These are phyloP conservation scores for Aspergillus hancockii DNA, from an alignment of 495 filamentous ascomycete genomes.

Conservation along the genomic window DNA sequence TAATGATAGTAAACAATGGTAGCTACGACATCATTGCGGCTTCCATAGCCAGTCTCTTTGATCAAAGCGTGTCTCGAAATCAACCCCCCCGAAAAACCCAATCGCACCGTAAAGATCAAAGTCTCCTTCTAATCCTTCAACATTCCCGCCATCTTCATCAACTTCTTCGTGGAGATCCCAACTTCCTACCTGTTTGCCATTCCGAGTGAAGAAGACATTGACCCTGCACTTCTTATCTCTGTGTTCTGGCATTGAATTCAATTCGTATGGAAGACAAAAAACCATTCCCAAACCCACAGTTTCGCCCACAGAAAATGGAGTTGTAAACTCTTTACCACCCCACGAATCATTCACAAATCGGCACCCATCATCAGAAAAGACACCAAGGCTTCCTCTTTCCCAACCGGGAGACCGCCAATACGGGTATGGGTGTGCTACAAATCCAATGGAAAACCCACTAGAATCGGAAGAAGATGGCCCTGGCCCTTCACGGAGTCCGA, in stretches of 20 bases:
- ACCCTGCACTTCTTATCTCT: slow-evolving; percentile 39
- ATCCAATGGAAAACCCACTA: slow-evolving; percentile 74
- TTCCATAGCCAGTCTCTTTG: slow-evolving; percentile 47
- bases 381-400: slow-evolving; percentile 81
- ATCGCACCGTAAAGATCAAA: slow-evolving; percentile 80
- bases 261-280: slow-evolving; percentile 44
- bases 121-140: slow-evolving; percentile 75
- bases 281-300: slow-evolving; percentile 71
- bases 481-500: slow-evolving; percentile 39
- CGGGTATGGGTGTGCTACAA: slow-evolving; percentile 79
- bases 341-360: slow-evolving; percentile 83
- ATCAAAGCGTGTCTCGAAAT: slow-evolving; percentile 71
- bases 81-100: slow-evolving; percentile 71
- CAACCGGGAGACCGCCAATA: slow-evolving; percentile 87
- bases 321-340: slow-evolving; percentile 76
- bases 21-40: slow-evolving; percentile 14
- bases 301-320: slow-evolving; percentile 53
- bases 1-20: not conserved
- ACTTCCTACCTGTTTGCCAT: slow-evolving; percentile 62
- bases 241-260: slow-evolving; percentile 16
- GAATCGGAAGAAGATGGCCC: slow-evolving; percentile 41
- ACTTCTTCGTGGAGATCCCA: slow-evolving; percentile 88
- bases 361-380: slow-evolving; percentile 90
- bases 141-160: slow-evolving; percentile 65
- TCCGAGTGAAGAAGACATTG: slow-evolving; percentile 76